These are phyloP conservation scores for Capsicum rhomboideum DNA, from an alignment of 257 asterid species.

Conservation along the genomic window DNA sequence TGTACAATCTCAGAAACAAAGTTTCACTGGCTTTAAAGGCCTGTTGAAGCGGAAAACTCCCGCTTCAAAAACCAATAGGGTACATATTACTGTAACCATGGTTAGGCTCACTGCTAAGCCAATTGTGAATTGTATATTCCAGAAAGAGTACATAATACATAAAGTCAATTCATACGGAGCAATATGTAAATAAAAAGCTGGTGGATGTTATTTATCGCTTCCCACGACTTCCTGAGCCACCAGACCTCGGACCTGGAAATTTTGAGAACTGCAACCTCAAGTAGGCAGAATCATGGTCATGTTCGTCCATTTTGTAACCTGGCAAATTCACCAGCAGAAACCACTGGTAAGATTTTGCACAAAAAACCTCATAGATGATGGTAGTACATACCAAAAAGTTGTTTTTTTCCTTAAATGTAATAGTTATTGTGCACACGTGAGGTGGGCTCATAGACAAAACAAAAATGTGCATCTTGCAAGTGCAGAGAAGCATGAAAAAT, in stretches of 20 bases:
- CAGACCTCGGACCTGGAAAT: slow-evolving; percentile 39
- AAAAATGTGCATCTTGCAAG: background rate
- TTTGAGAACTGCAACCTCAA: slow-evolving; percentile 47
- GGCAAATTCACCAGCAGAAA: slow-evolving; percentile 2
- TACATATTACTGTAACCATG: background rate
- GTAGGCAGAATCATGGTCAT: slow-evolving; percentile 33
- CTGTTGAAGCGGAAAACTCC: background rate
- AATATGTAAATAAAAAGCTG: background rate
- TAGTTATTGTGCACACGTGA: background rate
- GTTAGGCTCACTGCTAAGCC: background rate
- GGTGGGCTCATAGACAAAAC: background rate
- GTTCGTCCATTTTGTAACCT: slow-evolving; percentile 55
- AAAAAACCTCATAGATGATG: background rate
- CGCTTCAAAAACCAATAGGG: background rate
- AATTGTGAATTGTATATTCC: background rate
- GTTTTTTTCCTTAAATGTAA: background rate
- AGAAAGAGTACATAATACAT: background rate
- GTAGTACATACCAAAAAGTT: background rate
- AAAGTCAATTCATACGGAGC: background rate
- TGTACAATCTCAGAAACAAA: background rate
- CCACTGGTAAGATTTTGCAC: background rate
- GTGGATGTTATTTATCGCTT: slow-evolving; percentile 13
- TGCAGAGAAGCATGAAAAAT: background rate
- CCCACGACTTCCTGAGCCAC: slow-evolving; percentile 33
- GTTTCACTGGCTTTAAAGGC: background rate